phyloP scores from a whole-genome alignment of 2,329 filamentous ascomycete species.

The Phialophora tarda region DNA sequence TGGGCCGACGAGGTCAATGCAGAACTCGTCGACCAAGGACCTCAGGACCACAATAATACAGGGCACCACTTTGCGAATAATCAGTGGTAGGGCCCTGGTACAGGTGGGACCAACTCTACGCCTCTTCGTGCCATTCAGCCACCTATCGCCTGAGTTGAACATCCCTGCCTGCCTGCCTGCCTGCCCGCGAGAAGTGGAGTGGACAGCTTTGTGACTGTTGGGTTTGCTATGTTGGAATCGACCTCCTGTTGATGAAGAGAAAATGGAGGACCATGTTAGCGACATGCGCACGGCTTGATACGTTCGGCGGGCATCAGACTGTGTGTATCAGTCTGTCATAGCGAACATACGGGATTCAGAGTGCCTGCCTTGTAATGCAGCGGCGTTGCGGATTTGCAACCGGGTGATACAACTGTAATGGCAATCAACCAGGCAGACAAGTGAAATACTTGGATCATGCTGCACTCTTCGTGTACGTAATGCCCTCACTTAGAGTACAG shows the following conservation, averaged over 20 bases:
- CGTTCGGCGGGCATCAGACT: not conserved
- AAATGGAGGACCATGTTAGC: not conserved
- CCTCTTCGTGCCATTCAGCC: conserved; percentile 6
- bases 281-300: not conserved
- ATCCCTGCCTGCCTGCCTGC: not conserved
- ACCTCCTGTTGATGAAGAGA: not conserved
- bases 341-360: not conserved
- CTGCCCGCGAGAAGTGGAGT: not conserved
- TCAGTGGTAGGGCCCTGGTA: conserved; percentile 12
- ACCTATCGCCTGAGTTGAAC: not conserved
- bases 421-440: not conserved
- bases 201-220: not conserved
- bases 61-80: not conserved
- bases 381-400: not conserved
- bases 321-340: not conserved
- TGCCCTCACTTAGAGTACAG: not conserved
- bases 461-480: not conserved
- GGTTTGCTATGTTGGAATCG: not conserved
- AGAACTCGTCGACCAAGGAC: not conserved
- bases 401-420: not conserved
- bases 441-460: not conserved
- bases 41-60: not conserved
- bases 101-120: not conserved
- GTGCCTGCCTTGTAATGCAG: not conserved
- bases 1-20: conserved; percentile 36